Evolutionary conservation across 106 monocot genomes (phyloP).

Genomic region (Apostasia ramifera): DNA sequence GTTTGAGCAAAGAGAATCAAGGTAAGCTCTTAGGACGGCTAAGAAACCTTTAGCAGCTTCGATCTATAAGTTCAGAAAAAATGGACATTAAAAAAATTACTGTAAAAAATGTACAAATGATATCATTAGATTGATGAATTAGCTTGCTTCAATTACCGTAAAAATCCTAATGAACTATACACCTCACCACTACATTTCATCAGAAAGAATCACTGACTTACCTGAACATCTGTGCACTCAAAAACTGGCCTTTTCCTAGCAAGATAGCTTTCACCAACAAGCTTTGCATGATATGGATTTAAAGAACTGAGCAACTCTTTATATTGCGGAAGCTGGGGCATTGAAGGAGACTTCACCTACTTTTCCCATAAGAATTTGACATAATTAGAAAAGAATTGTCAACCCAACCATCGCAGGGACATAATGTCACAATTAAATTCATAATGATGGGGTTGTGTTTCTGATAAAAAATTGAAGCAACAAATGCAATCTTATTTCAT

Average conservation of each 20-base stretch:
- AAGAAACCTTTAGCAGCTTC: slow-evolving; percentile 99
- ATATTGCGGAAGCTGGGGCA: slow-evolving; percentile 84
- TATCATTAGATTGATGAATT: background rate
- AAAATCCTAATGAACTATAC: background rate
- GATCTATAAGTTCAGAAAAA: slow-evolving; percentile 38
- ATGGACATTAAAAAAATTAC: background rate
- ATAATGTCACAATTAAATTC: too few relatives aligned
- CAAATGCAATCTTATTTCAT: too few relatives aligned
- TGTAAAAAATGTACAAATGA: background rate
- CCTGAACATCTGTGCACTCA: slow-evolving; percentile 98
- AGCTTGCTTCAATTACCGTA: background rate
- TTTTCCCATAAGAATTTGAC: slow-evolving; percentile 12
- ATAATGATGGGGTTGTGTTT: too few relatives aligned
- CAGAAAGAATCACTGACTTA: slow-evolving; percentile 5
- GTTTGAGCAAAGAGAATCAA: slow-evolving; percentile 97
- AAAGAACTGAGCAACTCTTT: slow-evolving; percentile 71
- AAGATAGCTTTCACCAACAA: slow-evolving; percentile 90
- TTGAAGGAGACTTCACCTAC: slow-evolving; percentile 73
- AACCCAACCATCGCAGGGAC: background rate
- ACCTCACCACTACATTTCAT: too few relatives aligned
- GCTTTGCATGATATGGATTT: slow-evolving; percentile 79
- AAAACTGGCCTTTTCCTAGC: slow-evolving; percentile 90
- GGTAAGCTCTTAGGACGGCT: slow-evolving; percentile 90
- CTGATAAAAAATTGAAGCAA: too few relatives aligned
- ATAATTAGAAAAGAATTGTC: background rate